These are phyloP conservation scores for Cladosporium austrohemisphaericum DNA, from an alignment of 2,329 filamentous ascomycete species.

Conservation along the genomic window DNA sequence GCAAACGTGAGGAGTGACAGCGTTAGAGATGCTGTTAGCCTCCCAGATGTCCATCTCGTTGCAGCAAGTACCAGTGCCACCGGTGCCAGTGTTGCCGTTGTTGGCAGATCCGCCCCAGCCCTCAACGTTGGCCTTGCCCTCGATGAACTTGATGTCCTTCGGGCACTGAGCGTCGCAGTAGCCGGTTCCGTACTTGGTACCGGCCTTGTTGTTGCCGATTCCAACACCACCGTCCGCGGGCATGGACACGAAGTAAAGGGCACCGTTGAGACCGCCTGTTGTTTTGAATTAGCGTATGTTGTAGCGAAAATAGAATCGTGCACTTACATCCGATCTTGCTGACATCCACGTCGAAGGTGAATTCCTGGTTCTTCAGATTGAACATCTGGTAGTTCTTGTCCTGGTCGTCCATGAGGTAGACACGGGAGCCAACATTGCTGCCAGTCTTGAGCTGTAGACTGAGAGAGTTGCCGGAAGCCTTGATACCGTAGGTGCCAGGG, in stretches of 20 bases:
- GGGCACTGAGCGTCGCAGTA: slow-evolving; percentile 53
- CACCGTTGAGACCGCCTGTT: slow-evolving; percentile 66
- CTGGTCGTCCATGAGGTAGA: slow-evolving; percentile 60
- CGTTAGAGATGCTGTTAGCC: slow-evolving; percentile 62
- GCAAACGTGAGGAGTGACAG: slow-evolving; percentile 65
- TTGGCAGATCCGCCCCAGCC: slow-evolving; percentile 27
- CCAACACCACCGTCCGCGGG: slow-evolving; percentile 58
- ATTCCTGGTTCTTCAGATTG: slow-evolving; percentile 63
- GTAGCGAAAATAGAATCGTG: no score
- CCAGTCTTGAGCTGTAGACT: slow-evolving; percentile 44
- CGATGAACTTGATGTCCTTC: slow-evolving; percentile 33
- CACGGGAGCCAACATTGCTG: slow-evolving; percentile 42
- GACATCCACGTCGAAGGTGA: slow-evolving; percentile 70
- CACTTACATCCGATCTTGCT: slow-evolving; percentile 10
- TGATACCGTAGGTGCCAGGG: slow-evolving; percentile 52
- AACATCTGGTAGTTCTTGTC: slow-evolving; percentile 63
- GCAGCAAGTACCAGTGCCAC: slow-evolving; percentile 58
- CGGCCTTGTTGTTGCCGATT: slow-evolving; percentile 46
- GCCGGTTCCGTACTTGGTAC: slow-evolving; percentile 58
- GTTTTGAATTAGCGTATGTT: slow-evolving; percentile 35
- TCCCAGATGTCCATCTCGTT: slow-evolving; percentile 69
- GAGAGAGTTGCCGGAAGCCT: slow-evolving; percentile 47
- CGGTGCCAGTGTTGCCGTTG: slow-evolving; percentile 29
- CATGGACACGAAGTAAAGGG: slow-evolving; percentile 65
- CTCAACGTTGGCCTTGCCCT: slow-evolving; percentile 45